Evolutionary conservation across 108 stramenopile genomes (phyloP).

Genomic region (Licmophora abbreviata): DNA sequence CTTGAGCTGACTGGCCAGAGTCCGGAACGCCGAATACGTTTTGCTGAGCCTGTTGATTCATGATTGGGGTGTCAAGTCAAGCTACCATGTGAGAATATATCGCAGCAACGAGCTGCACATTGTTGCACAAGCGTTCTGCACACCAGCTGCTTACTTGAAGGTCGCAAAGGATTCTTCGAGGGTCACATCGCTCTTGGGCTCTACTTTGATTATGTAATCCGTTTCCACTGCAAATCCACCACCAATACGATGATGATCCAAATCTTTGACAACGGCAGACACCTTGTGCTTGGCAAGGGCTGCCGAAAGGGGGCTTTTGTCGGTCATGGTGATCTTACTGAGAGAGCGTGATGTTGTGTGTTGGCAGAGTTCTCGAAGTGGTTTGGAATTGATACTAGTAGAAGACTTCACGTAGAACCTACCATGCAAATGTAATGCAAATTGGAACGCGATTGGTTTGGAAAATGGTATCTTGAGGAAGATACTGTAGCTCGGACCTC

Average conservation of each 20-base stretch:
- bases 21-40: conserved; percentile 43
- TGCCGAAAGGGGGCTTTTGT: conserved; percentile 15
- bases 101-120: neutral
- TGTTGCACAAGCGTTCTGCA: neutral
- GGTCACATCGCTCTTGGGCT: neutral
- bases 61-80: neutral
- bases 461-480: too few species aligned
- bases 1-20: conserved; percentile 30
- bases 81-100: neutral
- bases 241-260: conserved; percentile 43
- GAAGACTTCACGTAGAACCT: too few species aligned
- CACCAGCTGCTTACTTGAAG: neutral
- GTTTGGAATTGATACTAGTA: too few species aligned
- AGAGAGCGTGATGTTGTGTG: too few species aligned
- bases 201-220: conserved; percentile 40
- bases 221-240: conserved; percentile 51
- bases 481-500: too few species aligned
- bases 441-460: too few species aligned
- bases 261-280: conserved; percentile 21
- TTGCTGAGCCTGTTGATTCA: conserved; percentile 20
- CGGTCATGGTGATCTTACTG: neutral
- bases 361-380: too few species aligned
- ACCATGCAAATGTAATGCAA: too few species aligned
- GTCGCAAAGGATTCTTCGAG: neutral
- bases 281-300: conserved; percentile 31